These are phyloP conservation scores for Ophiorrhiza pumila DNA, from an alignment of 257 asterid species.

Conservation along the genomic window DNA sequence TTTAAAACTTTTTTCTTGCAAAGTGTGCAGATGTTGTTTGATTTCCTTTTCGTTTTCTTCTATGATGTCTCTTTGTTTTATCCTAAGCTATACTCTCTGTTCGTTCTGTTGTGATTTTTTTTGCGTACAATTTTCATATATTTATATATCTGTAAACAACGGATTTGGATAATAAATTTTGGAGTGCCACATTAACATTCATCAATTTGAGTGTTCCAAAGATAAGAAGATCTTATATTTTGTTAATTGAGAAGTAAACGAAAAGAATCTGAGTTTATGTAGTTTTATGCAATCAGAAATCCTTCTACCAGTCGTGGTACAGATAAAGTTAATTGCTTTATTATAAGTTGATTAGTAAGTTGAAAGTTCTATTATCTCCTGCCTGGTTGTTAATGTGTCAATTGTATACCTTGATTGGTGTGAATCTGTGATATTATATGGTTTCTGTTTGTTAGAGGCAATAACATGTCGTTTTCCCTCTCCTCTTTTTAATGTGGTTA, in stretches of 20 bases:
- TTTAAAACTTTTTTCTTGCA: background rate
- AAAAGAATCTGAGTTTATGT: background rate
- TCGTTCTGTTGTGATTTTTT: background rate
- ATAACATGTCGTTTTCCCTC: slow-evolving; percentile 11
- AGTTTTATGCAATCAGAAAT: background rate
- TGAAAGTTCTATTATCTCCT: slow-evolving; percentile 1
- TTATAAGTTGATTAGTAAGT: background rate
- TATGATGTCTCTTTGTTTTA: background rate
- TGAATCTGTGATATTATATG: background rate
- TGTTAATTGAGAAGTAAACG: background rate
- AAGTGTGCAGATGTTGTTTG: background rate
- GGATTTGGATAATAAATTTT: background rate
- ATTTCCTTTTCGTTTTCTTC: background rate
- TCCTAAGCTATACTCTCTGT: background rate
- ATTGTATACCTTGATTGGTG: background rate
- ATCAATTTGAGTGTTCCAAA: background rate
- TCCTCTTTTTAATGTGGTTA: slow-evolving; percentile 14
- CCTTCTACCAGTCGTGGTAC: background rate
- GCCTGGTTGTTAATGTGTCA: background rate
- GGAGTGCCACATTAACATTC: background rate
- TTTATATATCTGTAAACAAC: background rate
- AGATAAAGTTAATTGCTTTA: background rate
- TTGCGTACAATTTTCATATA: background rate
- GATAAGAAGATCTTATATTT: background rate
- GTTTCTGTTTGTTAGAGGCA: background rate